Base-by-base conservation (phyloP, 2,329 filamentous ascomycete species). In the Rhynchosporium agropyri region DNA sequence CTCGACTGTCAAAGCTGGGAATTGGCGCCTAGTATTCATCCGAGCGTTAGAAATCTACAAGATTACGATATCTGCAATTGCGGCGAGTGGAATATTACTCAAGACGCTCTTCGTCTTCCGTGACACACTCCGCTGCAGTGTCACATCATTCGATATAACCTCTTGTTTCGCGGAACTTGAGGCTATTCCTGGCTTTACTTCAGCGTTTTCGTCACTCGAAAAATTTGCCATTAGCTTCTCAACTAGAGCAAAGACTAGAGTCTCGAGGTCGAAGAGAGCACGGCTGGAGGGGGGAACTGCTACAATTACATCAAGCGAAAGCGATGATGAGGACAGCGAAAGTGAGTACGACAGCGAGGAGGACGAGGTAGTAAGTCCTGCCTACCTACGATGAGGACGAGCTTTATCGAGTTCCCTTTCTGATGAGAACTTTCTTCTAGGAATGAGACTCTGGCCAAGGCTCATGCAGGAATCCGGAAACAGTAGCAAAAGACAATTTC, bases 201-300 rank as follows among this genome's bases (percentile, higher is more conserved):
- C 31, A n/a, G 49, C 49, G 8, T 53, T 53, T 9, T 38, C 15
- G 36, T 53, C 49, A 53, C 31, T 53, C 15, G 31, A 38, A n/a
- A 53, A 36, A 4, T 53, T 53, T 20, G 49, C 49, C 6, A 31
- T 53, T 15, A 53, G 49, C 49, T 53, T 53, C 49, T 53, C 49
- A 9, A 53, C 49, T 15, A 20, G 49, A 15, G 49, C 36, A 0
- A 15, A 53, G 33, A 53, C 49, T 20, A 20, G 20, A 20, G 20
- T 20, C 20, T 20, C 20, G 20, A 20, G 20, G 15, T n/a, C 49
- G 10, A 31, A n/a, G 1, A 53, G 49, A 26, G 49, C 36, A 3
- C n/a, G 4, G 38, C 12, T 53, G 4, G 31, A 53, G 31, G 49
- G 49, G 20, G 49, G 13, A 3, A 33, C 15, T 38, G 50, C 50